phyloP scores from a whole-genome alignment of 163 green algal species.

The Coccomyxa subellipsoidea region DNA sequence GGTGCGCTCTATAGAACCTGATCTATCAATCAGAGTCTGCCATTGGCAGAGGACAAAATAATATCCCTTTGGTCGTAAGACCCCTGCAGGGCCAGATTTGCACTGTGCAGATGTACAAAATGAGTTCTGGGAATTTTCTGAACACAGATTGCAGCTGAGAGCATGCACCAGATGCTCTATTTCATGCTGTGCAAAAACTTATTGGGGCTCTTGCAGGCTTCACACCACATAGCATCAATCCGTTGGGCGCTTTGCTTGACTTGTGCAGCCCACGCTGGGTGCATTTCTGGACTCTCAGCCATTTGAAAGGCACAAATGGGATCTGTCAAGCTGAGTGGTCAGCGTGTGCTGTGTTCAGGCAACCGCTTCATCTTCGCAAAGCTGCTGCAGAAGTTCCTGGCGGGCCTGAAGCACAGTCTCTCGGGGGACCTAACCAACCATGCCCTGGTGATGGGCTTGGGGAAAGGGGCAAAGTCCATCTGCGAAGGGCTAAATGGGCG shows the following conservation, averaged over 20 bases:
- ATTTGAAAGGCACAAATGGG: too few relatives aligned
- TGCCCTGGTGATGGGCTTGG: not conserved
- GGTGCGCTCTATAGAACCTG: not conserved
- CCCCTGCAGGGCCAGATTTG: too few relatives aligned
- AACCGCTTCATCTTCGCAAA: not conserved
- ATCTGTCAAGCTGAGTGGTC: not conserved
- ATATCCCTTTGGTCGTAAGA: too few relatives aligned
- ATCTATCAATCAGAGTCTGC: not conserved
- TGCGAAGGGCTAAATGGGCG: not conserved
- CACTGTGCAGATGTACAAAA: too few relatives aligned
- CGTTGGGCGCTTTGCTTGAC: too few relatives aligned
- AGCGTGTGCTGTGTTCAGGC: not conserved
- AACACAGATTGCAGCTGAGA: not conserved
- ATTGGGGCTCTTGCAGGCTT: too few relatives aligned
- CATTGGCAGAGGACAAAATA: not conserved
- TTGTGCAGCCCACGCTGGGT: not conserved
- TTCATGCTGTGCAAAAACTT: too few relatives aligned
- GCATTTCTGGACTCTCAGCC: not conserved
- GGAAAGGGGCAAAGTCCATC: not conserved
- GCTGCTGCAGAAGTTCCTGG: constrained; percentile 4
- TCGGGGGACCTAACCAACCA: constrained; percentile 1
- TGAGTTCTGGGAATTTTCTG: not conserved
- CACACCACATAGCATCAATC: too few relatives aligned
- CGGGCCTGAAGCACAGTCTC: not conserved
- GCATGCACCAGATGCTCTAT: not conserved